Percentiles rank a stretch among this genome's conserved stretches.
phyloP scores from a whole-genome alignment of 2,329 filamentous ascomycete genomes.

The Orbilia oligospora region DNA sequence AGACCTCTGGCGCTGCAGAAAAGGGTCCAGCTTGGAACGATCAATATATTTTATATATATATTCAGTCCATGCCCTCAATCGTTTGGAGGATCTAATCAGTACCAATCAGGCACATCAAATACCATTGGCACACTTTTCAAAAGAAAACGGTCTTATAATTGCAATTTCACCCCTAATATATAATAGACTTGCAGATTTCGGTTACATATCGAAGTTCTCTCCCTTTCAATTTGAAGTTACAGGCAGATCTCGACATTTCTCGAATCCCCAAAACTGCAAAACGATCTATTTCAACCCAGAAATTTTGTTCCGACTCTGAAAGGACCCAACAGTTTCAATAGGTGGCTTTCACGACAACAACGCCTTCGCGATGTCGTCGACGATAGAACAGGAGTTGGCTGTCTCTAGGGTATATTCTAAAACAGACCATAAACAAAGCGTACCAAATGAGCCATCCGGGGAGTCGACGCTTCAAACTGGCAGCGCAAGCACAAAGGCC shows the following conservation, averaged over 20 bases:
- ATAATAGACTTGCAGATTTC: not conserved
- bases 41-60: slow-evolving; percentile 12
- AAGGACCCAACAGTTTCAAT: not conserved
- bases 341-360: slow-evolving; percentile 20
- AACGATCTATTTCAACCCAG: not conserved
- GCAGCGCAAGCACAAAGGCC: slow-evolving; percentile 43
- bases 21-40: slow-evolving; percentile 2
- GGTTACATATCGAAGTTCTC: not conserved
- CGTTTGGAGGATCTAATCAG: slow-evolving; percentile 8
- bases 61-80: slow-evolving; percentile 10
- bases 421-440: slow-evolving; percentile 39
- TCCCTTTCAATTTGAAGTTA: not conserved
- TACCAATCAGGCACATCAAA: slow-evolving; percentile 8
- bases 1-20: not conserved
- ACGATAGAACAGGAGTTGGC: slow-evolving; percentile 52
- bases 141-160: not conserved
- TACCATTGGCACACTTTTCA: not conserved
- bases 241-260: not conserved
- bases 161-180: not conserved
- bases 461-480: slow-evolving; percentile 42
- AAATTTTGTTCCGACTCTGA: not conserved
- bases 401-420: slow-evolving; percentile 59
- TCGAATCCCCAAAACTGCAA: not conserved
- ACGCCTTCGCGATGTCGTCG: slow-evolving; percentile 35
- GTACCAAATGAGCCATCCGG: slow-evolving; percentile 34